These are phyloP conservation scores for Solanum habrochaites DNA, from an alignment of 257 asterid genomes.

Conservation along the genomic window DNA sequence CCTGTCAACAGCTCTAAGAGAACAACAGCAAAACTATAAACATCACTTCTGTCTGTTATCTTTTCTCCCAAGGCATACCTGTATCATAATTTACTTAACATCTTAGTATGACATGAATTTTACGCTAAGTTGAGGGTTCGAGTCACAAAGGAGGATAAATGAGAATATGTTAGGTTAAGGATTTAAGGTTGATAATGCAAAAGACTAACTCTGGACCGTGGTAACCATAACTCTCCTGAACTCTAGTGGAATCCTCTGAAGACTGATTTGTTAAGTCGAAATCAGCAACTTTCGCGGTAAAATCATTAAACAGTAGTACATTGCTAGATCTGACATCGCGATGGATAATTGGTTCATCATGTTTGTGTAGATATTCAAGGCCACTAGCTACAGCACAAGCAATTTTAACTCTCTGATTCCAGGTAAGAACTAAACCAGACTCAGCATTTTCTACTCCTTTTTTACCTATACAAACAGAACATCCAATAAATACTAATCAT, in stretches of 20 bases:
- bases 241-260: conserved; percentile 77
- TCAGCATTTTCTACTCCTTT: conserved; percentile 86
- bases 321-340: conserved; percentile 85
- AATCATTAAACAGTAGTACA: conserved; percentile 70
- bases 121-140: neutral
- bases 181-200: neutral
- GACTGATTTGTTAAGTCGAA: conserved; percentile 64
- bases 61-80: conserved; percentile 79
- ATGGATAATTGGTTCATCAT: conserved; percentile 68
- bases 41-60: conserved; percentile 63
- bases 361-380: conserved; percentile 69
- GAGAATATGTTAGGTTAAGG: neutral
- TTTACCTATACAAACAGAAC: conserved; percentile 29
- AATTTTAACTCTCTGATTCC: conserved; percentile 71
- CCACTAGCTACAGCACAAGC: conserved; percentile 83
- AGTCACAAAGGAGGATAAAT: neutral
- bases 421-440: conserved; percentile 63
- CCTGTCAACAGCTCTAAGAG: conserved; percentile 63
- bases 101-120: neutral
- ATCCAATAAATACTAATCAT: neutral
- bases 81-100: neutral
- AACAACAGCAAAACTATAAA: conserved; percentile 73
- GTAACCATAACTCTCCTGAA: conserved; percentile 45
- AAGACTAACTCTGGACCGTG: conserved; percentile 73
- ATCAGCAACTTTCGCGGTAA: conserved; percentile 60